Evolutionary conservation across 177 flowering plant genomes (phyloP), one percentile per base, ranked within the genome.

Genomic region (Vitis hybrid): DNA sequence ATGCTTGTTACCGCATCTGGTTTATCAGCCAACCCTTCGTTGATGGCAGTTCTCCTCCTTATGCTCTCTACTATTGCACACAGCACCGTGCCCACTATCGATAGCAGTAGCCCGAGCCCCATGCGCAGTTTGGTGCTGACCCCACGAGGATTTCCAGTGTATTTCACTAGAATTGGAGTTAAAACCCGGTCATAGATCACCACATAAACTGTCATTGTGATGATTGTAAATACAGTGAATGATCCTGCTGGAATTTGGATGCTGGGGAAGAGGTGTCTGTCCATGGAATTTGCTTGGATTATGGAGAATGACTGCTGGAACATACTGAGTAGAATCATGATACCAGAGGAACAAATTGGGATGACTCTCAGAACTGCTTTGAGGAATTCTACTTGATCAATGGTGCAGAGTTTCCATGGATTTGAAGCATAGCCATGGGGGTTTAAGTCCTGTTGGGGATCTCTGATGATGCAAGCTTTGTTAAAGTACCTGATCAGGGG

Each of bases 171-270:
- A 5, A 74, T 1, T 1, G 85, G 90, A 50, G 85, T 77, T 55
- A 89, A 51, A 10, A 86, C 4, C 5, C 67, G 74, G 67, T 84
- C 87, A 51, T 84, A 86, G 19, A 84, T 68, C 0, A 87, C 84
- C 0, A 79, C 71, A 78, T 84, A 85, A 65, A 84, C 31, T 1
- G 82, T 71, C 58, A 89, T 78, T 26, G 88, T 80, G 58, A 85
- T 64, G 1, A 81, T 77, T 60, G 79, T 78, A 65, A 87, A 86
- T n/a, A 85, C 69, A 5, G 84, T 76, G 19, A 83, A 82, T 7
- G 91, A 83, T 14, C 82, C 91, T 10, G 94, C 74, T 3, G 89
- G 90, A 58, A 88, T 87, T 60, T 78, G 51, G 68, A 84, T 77
- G 18, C 52, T 16, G 1, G 76, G 77, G 20, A 81, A 76, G 67